These are phyloP conservation scores for Senna tora DNA, from an alignment of 306 rosid genomes.

Conservation along the genomic window DNA sequence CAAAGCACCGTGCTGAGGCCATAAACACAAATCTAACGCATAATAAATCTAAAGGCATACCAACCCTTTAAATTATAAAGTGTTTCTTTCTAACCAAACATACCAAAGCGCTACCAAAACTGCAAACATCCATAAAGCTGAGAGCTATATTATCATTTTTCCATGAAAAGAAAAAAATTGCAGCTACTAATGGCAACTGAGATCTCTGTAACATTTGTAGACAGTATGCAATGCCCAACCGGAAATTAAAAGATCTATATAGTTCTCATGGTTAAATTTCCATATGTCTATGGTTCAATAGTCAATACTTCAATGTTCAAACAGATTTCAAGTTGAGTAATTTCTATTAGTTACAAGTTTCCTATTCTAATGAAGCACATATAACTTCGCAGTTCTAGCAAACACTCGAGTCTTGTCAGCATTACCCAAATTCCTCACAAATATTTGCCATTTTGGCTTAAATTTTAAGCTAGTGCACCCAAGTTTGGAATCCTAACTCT, in stretches of 20 bases:
- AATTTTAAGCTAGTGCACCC: background rate
- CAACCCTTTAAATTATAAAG: background rate
- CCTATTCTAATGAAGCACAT: background rate
- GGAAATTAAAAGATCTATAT: conserved; percentile 3
- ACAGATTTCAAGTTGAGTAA: conserved; percentile 3
- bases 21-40: background rate
- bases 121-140: background rate
- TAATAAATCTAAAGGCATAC: conserved; percentile 5
- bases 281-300: background rate
- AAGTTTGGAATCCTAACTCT: background rate
- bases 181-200: background rate
- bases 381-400: background rate
- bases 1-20: background rate
- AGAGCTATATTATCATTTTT: background rate
- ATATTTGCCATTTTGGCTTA: background rate
- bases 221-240: background rate
- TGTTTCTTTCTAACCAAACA: background rate
- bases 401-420: background rate
- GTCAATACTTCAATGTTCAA: too few relatives aligned
- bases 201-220: background rate
- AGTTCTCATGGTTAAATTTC: background rate
- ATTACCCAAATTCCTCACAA: background rate
- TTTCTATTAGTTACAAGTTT: background rate
- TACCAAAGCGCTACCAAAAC: background rate
- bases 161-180: background rate